Base-by-base conservation (phyloP, 163 green algal species). In the Chlamydomonas reinhardtii region DNA sequence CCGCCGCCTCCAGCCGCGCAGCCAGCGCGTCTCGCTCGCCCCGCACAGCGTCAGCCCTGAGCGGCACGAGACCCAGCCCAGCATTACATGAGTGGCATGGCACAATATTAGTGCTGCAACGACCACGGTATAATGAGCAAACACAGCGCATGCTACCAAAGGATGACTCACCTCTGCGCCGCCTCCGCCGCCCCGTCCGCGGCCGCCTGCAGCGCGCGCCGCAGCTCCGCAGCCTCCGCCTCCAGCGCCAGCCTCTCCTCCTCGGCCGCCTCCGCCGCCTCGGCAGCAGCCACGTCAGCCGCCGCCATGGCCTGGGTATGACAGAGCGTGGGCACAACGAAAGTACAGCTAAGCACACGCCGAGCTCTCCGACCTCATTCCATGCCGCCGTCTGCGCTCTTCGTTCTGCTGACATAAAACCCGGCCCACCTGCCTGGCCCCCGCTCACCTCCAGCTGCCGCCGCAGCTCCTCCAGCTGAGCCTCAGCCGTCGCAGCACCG, bases 111-210 rank as follows among this genome's bases (percentile, higher is more conserved):
- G n/a, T n/a, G n/a, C n/a, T n/a, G n/a, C n/a, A n/a, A n/a, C n/a
- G n/a, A n/a, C n/a, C n/a, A n/a, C n/a, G n/a, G n/a, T n/a, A n/a
- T n/a, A n/a, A n/a, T n/a, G n/a, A n/a, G n/a, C n/a, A n/a, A n/a
- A n/a, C n/a, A n/a, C n/a, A n/a, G n/a, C n/a, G n/a, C n/a, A n/a
- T n/a, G n/a, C n/a, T n/a, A n/a, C n/a, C n/a, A n/a, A n/a, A n/a
- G n/a, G n/a, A n/a, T n/a, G n/a, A n/a, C 56, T 15, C 59, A 83
- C 75, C 76, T 74, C 32, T 32, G 37, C 37, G 61, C 76, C 61
- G 56, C 62, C 4, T 62, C 76, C 61, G 24, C 37, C 2, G 59
- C 22, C 61, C 31, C 27, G 29, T 83, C 76, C 76, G 64, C 35
- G 27, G 25, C 61, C 76, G 62, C 61, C 35, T 83, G 76, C 61